Conservation (phyloP, 2,329 filamentous ascomycete genomes). For the Apiospora hydei region DNA sequence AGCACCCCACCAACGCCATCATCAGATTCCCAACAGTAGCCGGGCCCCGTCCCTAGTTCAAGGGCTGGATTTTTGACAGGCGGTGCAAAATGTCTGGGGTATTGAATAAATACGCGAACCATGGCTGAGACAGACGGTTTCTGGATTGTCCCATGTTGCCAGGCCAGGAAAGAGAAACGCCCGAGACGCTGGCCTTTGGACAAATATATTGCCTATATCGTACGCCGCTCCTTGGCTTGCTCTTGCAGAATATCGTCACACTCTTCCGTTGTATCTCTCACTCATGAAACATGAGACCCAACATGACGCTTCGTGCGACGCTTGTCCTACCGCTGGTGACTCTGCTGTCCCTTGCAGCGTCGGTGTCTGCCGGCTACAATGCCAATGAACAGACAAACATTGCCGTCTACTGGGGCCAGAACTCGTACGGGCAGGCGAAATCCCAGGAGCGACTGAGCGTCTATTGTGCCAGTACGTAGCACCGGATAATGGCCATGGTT, state of each 20-base stretch:
- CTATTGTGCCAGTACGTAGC: slow-evolving; percentile 64
- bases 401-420: slow-evolving; percentile 76
- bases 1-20: background rate
- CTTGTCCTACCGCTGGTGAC: slow-evolving; percentile 5
- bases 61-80: background rate
- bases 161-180: background rate
- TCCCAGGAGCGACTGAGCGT: slow-evolving; percentile 62
- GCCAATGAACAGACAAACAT: slow-evolving; percentile 59
- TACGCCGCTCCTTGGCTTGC: background rate
- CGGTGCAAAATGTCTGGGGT: background rate
- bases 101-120: background rate
- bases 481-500: background rate
- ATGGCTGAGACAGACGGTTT: slow-evolving; percentile 13
- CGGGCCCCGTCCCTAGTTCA: background rate
- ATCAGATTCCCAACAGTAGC: background rate
- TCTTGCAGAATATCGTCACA: background rate
- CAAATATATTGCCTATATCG: background rate
- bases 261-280: background rate
- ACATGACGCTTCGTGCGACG: background rate
- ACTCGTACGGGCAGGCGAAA: slow-evolving; percentile 59
- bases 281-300: background rate
- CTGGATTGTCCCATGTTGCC: background rate
- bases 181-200: background rate
- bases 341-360: slow-evolving; percentile 37
- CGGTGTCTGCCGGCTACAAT: slow-evolving; percentile 52